phyloP scores from a whole-genome alignment of 768 basidiomycete genomes.

The Obba rivulosa region DNA sequence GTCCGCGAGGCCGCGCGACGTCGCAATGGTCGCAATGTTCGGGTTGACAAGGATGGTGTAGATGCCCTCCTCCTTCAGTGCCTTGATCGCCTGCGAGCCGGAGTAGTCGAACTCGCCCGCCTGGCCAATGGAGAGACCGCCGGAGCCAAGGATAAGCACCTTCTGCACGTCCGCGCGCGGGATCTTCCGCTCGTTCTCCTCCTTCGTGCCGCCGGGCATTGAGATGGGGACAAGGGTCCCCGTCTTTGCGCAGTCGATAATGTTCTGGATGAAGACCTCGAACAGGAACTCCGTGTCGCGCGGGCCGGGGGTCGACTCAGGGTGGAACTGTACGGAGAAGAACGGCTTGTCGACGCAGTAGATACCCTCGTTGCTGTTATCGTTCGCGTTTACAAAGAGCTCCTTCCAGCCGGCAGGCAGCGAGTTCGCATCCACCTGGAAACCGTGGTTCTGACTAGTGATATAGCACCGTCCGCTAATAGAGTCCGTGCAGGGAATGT shows the following conservation, averaged over 20 bases:
- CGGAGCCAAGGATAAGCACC: constrained; percentile 95
- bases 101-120: constrained; percentile 99
- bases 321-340: constrained; percentile 99
- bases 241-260: constrained; percentile 66
- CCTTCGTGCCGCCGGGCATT: constrained; percentile 77
- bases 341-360: constrained; percentile 90
- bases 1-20: constrained; percentile 95
- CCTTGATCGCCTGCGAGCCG: constrained; percentile 98
- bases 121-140: constrained; percentile 96
- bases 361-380: constrained; percentile 96
- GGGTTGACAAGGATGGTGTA: constrained; percentile 99
- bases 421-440: constrained; percentile 79
- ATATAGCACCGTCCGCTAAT: constrained; percentile 97
- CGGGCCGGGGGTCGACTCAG: constrained; percentile 94
- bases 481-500: constrained; percentile 94
- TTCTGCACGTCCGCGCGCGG: constrained; percentile 81
- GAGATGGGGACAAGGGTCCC: constrained; percentile 50
- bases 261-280: constrained; percentile 91
- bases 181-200: constrained; percentile 70
- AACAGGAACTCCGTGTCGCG: constrained; percentile 99
- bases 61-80: constrained; percentile 97
- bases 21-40: constrained; percentile 98
- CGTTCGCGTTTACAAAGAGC: constrained; percentile 94
- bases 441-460: constrained; percentile 99
- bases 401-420: constrained; percentile 88